Percentiles rank a stretch among this genome's conserved stretches.
phyloP scores from a whole-genome alignment of 208 protist species.

The Histomonas meleagridis region DNA sequence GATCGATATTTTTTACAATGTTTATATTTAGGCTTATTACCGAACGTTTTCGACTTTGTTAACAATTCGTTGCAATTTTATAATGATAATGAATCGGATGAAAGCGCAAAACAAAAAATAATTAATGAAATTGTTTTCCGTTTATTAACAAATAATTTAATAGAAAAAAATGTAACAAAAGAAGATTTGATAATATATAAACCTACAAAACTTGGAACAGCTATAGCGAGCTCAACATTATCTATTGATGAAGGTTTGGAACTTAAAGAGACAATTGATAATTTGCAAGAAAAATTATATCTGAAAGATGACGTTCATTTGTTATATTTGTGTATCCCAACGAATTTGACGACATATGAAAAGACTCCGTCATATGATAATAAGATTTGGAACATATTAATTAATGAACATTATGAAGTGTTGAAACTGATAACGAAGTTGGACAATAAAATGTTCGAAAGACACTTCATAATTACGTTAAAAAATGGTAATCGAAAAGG shows the following conservation, averaged over 20 bases:
- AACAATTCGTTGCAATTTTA: neutral
- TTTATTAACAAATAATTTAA: too few species aligned
- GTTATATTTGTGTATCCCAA: neutral
- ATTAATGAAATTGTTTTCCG: neutral
- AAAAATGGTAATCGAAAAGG: neutral
- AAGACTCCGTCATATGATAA: neutral
- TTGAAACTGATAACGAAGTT: neutral
- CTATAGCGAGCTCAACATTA: neutral
- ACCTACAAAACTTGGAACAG: neutral
- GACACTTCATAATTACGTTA: neutral
- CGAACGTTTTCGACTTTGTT: neutral
- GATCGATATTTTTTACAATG: neutral
- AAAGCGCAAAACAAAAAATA: too few species aligned
- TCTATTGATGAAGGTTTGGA: slow-evolving; percentile 14
- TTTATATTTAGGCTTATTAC: neutral
- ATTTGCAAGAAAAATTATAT: neutral
- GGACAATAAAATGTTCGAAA: neutral
- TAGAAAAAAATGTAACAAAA: neutral
- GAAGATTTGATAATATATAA: too few species aligned
- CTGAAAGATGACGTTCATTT: slow-evolving; percentile 5
- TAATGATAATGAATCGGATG: neutral
- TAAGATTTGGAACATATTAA: neutral
- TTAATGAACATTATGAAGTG: neutral
- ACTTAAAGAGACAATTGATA: neutral
- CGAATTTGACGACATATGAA: neutral